Evolutionary conservation across 805 yeast genomes (phyloP).

Genomic region (Lipomyces spencermartinsiae): DNA sequence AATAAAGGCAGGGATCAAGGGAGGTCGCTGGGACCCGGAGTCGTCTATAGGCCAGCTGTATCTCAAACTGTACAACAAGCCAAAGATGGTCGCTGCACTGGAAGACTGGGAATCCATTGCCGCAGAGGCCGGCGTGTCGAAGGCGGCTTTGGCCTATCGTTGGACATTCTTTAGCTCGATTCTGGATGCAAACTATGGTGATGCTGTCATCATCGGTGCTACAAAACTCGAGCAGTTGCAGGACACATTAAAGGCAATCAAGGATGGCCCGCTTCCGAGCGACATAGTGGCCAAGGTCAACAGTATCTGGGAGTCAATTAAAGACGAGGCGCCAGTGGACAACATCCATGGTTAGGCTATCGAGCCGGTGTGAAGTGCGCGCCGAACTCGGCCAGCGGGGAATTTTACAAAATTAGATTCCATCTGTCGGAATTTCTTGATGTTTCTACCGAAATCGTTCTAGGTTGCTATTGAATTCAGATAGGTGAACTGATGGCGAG

Average conservation of each 20-base stretch:
- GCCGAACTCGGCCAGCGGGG: no score
- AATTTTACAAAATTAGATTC: no score
- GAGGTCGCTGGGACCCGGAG: conserved; percentile 25
- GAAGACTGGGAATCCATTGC: conserved; percentile 19
- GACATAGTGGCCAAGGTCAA: conserved; percentile 39
- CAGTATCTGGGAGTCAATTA: conserved; percentile 40
- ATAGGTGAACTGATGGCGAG: no score
- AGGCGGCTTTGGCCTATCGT: conserved; percentile 34
- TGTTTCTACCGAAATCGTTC: no score
- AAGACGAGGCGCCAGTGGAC: conserved; percentile 41
- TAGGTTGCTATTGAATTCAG: no score
- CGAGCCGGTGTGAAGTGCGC: no score
- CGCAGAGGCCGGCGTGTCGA: conserved; percentile 20
- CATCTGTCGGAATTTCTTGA: no score
- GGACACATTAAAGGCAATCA: conserved; percentile 35
- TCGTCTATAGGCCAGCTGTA: conserved; percentile 19
- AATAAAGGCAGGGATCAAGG: conserved; percentile 27
- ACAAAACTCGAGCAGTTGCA: conserved; percentile 35
- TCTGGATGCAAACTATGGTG: conserved; percentile 34
- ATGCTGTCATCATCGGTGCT: conserved; percentile 42
- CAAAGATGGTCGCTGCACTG: conserved; percentile 28
- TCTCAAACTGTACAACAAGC: conserved; percentile 28
- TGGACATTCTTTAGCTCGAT: conserved; percentile 40
- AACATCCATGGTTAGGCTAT: conserved; percentile 25
- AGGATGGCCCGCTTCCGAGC: conserved; percentile 40